phyloP scores from a whole-genome alignment of 2,329 filamentous ascomycete species.

The Alternaria infectoria region DNA sequence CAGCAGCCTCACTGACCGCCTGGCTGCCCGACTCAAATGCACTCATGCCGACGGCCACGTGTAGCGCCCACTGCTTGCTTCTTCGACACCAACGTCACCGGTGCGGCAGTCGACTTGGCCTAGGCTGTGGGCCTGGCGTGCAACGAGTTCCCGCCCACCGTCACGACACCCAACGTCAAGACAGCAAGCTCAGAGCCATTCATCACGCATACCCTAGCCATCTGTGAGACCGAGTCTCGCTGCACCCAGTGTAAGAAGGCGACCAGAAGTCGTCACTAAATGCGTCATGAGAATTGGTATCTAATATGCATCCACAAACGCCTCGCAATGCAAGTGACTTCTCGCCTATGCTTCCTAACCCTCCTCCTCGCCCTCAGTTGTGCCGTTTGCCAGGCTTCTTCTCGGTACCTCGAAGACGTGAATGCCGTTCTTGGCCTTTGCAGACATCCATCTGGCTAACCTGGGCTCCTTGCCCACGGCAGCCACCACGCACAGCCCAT shows the following conservation, averaged over 20 bases:
- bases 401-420: conserved; percentile 81
- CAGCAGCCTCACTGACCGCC: conserved; percentile 20
- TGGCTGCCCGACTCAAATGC: conserved; percentile 19
- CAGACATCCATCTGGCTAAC: conserved; percentile 79
- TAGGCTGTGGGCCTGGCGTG: conserved; percentile 1
- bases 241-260: not conserved
- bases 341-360: not conserved
- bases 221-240: not conserved
- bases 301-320: conserved; percentile 16
- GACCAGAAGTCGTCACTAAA: not conserved
- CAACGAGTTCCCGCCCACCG: not conserved
- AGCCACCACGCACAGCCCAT: conserved; percentile 81
- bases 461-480: conserved; percentile 86
- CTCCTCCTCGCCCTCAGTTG: conserved; percentile 10
- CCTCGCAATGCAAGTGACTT: conserved; percentile 13
- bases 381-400: conserved; percentile 33
- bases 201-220: not conserved
- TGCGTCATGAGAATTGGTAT: conserved; percentile 26
- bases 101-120: not conserved
- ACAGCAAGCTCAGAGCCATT: not conserved
- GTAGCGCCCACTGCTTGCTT: conserved; percentile 10
- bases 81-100: conserved; percentile 1
- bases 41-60: conserved; percentile 23
- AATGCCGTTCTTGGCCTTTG: conserved; percentile 77
- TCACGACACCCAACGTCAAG: not conserved